phyloP scores from a whole-genome alignment of 1,284 basidiomycete species.

The Xerocomus minutiporus region DNA sequence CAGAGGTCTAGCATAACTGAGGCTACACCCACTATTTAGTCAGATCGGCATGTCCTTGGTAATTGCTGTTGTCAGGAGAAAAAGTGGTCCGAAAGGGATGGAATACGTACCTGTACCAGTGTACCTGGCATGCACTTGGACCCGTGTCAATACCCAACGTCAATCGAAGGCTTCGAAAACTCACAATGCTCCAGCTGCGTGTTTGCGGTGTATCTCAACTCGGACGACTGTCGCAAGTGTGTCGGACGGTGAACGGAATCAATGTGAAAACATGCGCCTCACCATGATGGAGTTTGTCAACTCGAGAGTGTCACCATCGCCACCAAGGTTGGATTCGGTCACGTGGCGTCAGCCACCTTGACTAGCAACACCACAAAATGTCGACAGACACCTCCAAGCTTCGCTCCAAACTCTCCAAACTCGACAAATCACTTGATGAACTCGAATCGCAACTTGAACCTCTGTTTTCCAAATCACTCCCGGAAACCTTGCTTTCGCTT shows the following conservation, averaged over 20 bases:
- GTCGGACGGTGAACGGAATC: slow-evolving; percentile 6
- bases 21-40: slow-evolving; percentile 79
- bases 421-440: slow-evolving; percentile 57
- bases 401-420: slow-evolving; percentile 47
- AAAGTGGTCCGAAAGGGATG: background rate
- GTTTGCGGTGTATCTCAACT: slow-evolving; percentile 90
- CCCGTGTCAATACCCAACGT: slow-evolving; percentile 10
- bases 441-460: slow-evolving; percentile 63
- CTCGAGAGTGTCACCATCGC: background rate
- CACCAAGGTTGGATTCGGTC: slow-evolving; percentile 4
- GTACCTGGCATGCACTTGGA: slow-evolving; percentile 88
- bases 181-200: slow-evolving; percentile 88
- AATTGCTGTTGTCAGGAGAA: slow-evolving; percentile 8
- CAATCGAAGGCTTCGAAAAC: slow-evolving; percentile 26
- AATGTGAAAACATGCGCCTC: background rate
- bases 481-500: slow-evolving; percentile 59
- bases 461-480: slow-evolving; percentile 57
- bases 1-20: slow-evolving; percentile 2
- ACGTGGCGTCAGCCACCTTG: background rate
- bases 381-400: slow-evolving; percentile 52
- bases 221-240: slow-evolving; percentile 59
- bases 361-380: slow-evolving; percentile 34
- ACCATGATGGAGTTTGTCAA: slow-evolving; percentile 21
- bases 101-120: slow-evolving; percentile 76
- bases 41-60: slow-evolving; percentile 83